Percentiles rank a stretch among this genome's conserved stretches.
These are phyloP conservation scores for Boletus barrowsii DNA, from an alignment of 768 basidiomycete genomes.

Conservation along the genomic window DNA sequence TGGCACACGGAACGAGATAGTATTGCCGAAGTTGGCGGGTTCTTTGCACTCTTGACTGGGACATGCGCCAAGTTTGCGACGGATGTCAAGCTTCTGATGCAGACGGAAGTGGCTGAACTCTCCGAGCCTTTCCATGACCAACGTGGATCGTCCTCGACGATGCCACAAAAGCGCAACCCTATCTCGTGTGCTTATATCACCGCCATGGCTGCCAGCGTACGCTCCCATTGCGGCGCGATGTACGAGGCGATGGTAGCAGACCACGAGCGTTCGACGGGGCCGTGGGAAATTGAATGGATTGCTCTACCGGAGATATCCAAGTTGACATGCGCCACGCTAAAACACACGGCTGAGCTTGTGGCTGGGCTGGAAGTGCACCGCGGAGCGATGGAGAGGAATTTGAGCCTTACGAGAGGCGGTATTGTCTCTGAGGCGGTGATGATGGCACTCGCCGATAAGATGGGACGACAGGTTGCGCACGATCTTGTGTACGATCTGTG, in stretches of 20 bases:
- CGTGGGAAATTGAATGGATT: conserved; percentile 53
- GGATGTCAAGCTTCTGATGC: conserved; percentile 46
- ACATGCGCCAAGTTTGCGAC: conserved; percentile 46
- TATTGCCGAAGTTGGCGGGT: conserved; percentile 41
- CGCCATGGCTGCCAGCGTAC: conserved; percentile 40
- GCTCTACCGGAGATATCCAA: conserved; percentile 44
- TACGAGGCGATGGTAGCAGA: conserved; percentile 49
- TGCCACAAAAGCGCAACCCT: conserved; percentile 51
- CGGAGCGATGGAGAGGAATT: conserved; percentile 39
- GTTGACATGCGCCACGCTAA: conserved; percentile 39
- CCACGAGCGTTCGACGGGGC: conserved; percentile 47
- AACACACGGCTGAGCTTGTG: conserved; percentile 36
- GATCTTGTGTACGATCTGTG: conserved; percentile 45
- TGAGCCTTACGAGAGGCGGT: conserved; percentile 38
- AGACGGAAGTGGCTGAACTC: conserved; percentile 45
- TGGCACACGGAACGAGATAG: conserved; percentile 45
- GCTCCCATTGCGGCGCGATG: conserved; percentile 37
- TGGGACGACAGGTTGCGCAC: conserved; percentile 46
- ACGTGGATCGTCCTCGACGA: conserved; percentile 46
- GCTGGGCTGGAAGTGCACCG: conserved; percentile 41
- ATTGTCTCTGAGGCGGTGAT: conserved; percentile 47
- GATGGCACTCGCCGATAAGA: conserved; percentile 42
- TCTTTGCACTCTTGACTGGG: conserved; percentile 42
- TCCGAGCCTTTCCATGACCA: conserved; percentile 43
- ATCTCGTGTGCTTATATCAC: conserved; percentile 45